Base-by-base conservation (phyloP, 192 early-diverging fungal species). In the Coemansia sp. region DNA sequence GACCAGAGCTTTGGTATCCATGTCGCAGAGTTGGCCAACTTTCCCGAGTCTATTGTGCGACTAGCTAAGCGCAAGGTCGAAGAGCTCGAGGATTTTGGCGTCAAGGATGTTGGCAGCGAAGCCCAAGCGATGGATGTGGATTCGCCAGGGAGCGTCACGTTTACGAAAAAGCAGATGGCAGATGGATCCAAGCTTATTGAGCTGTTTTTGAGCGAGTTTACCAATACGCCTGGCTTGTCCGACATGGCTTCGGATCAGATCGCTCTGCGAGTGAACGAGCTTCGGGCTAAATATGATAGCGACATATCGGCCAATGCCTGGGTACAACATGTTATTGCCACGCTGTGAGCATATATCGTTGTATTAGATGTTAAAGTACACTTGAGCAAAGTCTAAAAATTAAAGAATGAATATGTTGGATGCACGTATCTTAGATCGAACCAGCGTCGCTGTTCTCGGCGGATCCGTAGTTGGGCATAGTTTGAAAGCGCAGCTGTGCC, bases 1-100 rank as follows among this genome's bases (percentile, higher is more conserved):
- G 95, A 98, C 75, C 93, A 99, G 74, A 95, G 93, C 67, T 99
- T 98, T 86, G 97, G 97, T 48, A 99, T 99, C 63, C 95, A 99
- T 74, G 97, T 99, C 21, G 97, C 97, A 0, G 92, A 95, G 71
- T 69, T 99, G 68, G 95, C 95, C 3, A 89, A 91, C 64, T 98
- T 99, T 64, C 95, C 97, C 1, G 85, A 88, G 9, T 81, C 86
- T 1, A 92, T 96, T 12, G 90, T 99, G 3, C 70, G 86, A 45
- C 80, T 98, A 44, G 93, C 96, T 19, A 94, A 91, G 69, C 79
- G 89, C 10, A 98, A 97, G 76, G 94, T 90, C 9, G 86, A 88
- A 25, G 94, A 97, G 83, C 75, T 97, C 17, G 96, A 97, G 77
- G 90, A 92, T 66, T 92, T 89, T 79, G 86, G 85, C 2, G 65